Conservation (phyloP, 1,139 yeast species). For the Torulaspora pretoriensis region DNA sequence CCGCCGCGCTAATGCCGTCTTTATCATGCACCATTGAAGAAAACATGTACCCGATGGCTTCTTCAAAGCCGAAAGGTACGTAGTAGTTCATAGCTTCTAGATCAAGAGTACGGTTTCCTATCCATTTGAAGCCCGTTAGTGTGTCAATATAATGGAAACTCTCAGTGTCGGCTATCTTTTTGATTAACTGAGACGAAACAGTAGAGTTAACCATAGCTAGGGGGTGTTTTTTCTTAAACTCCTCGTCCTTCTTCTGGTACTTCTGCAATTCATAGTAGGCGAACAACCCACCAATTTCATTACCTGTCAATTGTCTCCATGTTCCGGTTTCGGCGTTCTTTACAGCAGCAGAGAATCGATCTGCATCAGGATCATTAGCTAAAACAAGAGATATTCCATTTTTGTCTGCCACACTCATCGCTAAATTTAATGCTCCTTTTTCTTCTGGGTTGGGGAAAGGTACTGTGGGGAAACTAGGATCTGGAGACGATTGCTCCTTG, state of each 20-base stretch:
- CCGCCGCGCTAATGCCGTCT: conserved; percentile 84
- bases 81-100: conserved; percentile 56
- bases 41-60: conserved; percentile 95
- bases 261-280: conserved; percentile 58
- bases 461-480: conserved; percentile 83
- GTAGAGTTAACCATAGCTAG: conserved; percentile 78
- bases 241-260: conserved; percentile 30
- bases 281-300: conserved; percentile 82
- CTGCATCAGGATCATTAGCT: conserved; percentile 97
- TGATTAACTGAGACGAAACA: conserved; percentile 79
- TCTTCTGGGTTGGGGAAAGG: conserved; percentile 95
- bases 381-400: conserved; percentile 52
- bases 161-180: conserved; percentile 59
- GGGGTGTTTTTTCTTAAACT: conserved; percentile 18
- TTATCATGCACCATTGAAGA: conserved; percentile 74
- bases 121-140: conserved; percentile 95
- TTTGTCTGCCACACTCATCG: conserved; percentile 45
- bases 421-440: conserved; percentile 77
- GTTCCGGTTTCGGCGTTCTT: conserved; percentile 35
- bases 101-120: conserved; percentile 82
- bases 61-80: conserved; percentile 92
- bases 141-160: conserved; percentile 74
- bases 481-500: conserved; percentile 62
- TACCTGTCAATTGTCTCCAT: conserved; percentile 86
- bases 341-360: conserved; percentile 75